These are phyloP conservation scores for Colletotrichum nymphaeae DNA, from an alignment of 2,329 filamentous ascomycete species.

Conservation along the genomic window DNA sequence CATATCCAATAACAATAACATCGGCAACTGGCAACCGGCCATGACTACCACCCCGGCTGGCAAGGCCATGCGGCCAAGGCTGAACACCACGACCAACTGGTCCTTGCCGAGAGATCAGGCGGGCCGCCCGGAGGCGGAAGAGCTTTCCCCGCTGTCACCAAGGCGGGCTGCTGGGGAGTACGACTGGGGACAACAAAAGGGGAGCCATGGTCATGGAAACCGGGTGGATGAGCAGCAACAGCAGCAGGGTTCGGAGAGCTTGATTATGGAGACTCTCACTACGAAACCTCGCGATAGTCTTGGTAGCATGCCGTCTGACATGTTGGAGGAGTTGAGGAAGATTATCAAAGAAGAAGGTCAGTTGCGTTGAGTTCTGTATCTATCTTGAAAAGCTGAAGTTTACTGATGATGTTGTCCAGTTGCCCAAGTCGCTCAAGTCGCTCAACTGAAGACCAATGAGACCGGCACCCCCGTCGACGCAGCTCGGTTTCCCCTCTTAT, in stretches of 20 bases:
- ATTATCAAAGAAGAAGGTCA: constrained; percentile 39
- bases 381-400: background rate
- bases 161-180: background rate
- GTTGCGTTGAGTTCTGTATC: background rate
- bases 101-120: background rate
- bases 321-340: constrained; percentile 38
- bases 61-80: constrained; percentile 10
- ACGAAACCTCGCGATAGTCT: constrained; percentile 19
- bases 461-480: constrained; percentile 1
- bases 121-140: background rate
- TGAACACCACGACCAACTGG: constrained; percentile 22
- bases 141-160: constrained; percentile 11
- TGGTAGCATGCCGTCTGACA: constrained; percentile 31
- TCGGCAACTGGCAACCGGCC: background rate
- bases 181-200: constrained; percentile 22
- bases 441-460: constrained; percentile 21
- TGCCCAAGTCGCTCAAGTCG: constrained; percentile 24
- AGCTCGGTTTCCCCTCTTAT: background rate
- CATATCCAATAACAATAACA: background rate
- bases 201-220: background rate
- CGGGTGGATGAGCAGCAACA: background rate
- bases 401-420: constrained; percentile 16
- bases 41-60: constrained; percentile 10
- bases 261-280: background rate
- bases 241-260: background rate